These are phyloP conservation scores for Claviceps maximensis DNA, from an alignment of 2,329 filamentous ascomycete species.

Conservation along the genomic window DNA sequence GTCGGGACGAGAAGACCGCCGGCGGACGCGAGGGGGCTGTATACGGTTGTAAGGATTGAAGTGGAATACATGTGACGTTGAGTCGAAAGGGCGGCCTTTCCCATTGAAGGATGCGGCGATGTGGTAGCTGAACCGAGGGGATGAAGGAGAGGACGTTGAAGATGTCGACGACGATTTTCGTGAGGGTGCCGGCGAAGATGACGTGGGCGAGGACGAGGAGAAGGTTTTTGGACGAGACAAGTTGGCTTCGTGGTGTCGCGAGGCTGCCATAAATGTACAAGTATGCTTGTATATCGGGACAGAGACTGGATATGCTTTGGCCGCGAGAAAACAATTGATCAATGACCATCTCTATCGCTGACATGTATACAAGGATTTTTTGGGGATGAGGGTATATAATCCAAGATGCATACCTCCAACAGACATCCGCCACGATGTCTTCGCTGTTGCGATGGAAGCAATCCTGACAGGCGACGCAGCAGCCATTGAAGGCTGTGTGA, in stretches of 20 bases:
- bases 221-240: neutral
- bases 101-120: conserved; percentile 63
- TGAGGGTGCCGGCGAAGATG: conserved; percentile 2
- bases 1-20: conserved; percentile 42
- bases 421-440: conserved; percentile 9
- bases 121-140: conserved; percentile 46
- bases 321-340: neutral
- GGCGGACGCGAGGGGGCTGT: conserved; percentile 29
- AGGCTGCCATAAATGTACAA: neutral
- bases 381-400: neutral
- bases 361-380: neutral
- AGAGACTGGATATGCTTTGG: neutral
- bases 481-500: conserved; percentile 8
- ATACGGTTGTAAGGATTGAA: conserved; percentile 54
- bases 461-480: conserved; percentile 9
- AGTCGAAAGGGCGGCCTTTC: conserved; percentile 56
- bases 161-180: conserved; percentile 9
- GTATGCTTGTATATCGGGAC: neutral
- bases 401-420: conserved; percentile 3
- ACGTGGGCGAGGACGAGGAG: conserved; percentile 6
- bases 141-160: conserved; percentile 12
- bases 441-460: conserved; percentile 7
- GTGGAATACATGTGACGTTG: conserved; percentile 55
- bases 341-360: neutral
- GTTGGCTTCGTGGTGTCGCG: neutral